A percentile compares a stretch with the other conserved stretches of the same genome.
These are phyloP conservation scores for Globisporangium iwayamae DNA, from an alignment of 352 stramenopile species.

Conservation along the genomic window DNA sequence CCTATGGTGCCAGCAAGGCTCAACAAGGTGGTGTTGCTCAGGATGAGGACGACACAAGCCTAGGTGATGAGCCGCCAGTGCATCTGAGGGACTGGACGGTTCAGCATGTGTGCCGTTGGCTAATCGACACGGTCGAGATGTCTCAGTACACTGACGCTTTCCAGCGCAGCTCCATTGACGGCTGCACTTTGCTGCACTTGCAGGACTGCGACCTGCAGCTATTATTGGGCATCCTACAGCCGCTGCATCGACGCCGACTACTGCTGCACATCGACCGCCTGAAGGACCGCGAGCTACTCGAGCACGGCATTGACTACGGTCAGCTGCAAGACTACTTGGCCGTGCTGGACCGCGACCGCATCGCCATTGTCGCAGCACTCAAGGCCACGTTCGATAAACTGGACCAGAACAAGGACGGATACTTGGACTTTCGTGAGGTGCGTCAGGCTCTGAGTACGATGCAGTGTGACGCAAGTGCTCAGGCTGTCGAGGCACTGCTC, in stretches of 20 bases:
- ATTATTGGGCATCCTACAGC: constrained; percentile 53
- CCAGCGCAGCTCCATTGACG: constrained; percentile 55
- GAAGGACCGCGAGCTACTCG: constrained; percentile 52
- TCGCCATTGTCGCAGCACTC: constrained; percentile 58
- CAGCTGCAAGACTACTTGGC: constrained; percentile 75
- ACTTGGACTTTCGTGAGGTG: constrained; percentile 49
- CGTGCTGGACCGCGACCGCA: constrained; percentile 60
- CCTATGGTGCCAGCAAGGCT: too few relatives aligned
- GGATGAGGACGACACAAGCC: neutral
- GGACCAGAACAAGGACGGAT: constrained; percentile 54
- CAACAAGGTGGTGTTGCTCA: neutral
- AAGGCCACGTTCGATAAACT: constrained; percentile 69
- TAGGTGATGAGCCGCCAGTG: constrained; percentile 15
- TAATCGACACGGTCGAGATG: constrained; percentile 44
- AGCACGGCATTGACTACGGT: constrained; percentile 57
- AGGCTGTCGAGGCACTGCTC: constrained; percentile 34
- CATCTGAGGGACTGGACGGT: constrained; percentile 52
- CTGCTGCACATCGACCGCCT: constrained; percentile 58
- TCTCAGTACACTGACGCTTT: constrained; percentile 50
- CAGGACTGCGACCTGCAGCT: constrained; percentile 60
- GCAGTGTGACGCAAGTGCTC: constrained; percentile 25
- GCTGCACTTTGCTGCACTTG: constrained; percentile 55
- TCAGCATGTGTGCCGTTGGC: constrained; percentile 49
- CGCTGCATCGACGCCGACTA: constrained; percentile 52
- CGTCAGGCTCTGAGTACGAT: constrained; percentile 39